Percentiles rank a stretch among this genome's conserved stretches.
These are phyloP conservation scores for Podospora pseudoanserina DNA, from an alignment of 495 filamentous ascomycete genomes.

Conservation along the genomic window DNA sequence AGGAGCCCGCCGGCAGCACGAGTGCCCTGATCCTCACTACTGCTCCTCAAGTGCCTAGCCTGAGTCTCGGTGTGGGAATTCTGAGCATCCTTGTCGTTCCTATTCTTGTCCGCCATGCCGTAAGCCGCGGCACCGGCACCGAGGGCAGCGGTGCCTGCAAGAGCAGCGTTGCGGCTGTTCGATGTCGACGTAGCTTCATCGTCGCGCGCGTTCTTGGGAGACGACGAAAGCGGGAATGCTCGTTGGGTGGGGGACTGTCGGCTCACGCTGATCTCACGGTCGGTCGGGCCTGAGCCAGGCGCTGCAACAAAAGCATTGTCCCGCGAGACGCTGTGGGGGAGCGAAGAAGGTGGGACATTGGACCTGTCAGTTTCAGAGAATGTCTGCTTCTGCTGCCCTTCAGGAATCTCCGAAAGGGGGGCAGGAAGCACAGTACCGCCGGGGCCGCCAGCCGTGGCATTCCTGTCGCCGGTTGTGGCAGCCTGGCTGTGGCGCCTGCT, in stretches of 20 bases:
- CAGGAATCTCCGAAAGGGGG: constrained; percentile 18
- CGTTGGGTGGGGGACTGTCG: background rate
- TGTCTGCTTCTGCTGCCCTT: constrained; percentile 7
- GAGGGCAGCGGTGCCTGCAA: constrained; percentile 21
- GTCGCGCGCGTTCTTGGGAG: background rate
- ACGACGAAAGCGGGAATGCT: constrained; percentile 3
- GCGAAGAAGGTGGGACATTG: background rate
- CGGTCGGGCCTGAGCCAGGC: background rate
- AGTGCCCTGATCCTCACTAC: constrained; percentile 5
- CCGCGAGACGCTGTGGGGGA: constrained; percentile 13
- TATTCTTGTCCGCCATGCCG: constrained; percentile 20
- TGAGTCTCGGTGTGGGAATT: constrained; percentile 8
- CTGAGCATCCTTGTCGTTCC: constrained; percentile 17
- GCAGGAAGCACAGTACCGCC: constrained; percentile 11
- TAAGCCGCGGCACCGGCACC: constrained; percentile 18
- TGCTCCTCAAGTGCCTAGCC: background rate
- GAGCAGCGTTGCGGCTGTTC: constrained; percentile 1
- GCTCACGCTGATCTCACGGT: background rate
- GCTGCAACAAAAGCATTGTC: constrained; percentile 14
- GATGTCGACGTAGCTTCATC: background rate
- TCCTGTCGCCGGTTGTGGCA: constrained; percentile 11
- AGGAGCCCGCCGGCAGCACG: background rate
- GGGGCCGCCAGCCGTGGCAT: background rate
- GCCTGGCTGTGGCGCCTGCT: constrained; percentile 16
- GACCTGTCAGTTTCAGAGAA: background rate